Evolutionary conservation across 164 flowering plant genomes (phyloP), one percentile per base, ranked within the genome.

Genomic region (Tetrastigma voinierianum): DNA sequence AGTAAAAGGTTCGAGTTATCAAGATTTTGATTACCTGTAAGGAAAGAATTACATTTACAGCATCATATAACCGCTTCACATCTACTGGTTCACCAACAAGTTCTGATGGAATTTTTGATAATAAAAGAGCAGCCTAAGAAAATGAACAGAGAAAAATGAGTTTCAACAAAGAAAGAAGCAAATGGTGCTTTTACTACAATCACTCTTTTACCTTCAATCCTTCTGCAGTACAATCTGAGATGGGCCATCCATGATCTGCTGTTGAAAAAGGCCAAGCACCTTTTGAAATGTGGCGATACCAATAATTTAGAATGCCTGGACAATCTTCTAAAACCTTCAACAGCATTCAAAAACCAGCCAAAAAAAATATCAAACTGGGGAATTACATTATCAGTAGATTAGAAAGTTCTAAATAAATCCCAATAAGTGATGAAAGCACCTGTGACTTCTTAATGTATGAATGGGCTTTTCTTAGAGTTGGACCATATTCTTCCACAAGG

Each of bases 221-320:
- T 70, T 82, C 88, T 19, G 84, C 81, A 3, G 85, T 84, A 73
- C 86, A 80, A 47, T 84, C 88, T 10, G 88, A 82, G 25, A 82
- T 78, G 14, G 80, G 83, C 88, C 88, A 84, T 24, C 88, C 86
- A 54, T 84, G 85, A 70, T 84, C 88, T 11, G 75, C 81, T 23
- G 74, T 76, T 40, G 88, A 82, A 65, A 84, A 84, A 51, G 86
- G 83, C 86, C 86, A 84, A 17, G 85, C 79, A 46, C 86, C 88
- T 67, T 84, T 82, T 2, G 80, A 76, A 54, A 71, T 82, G 66
- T 82, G 88, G 56, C 88, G 82, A 55, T 80, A 82, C 85, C 83
- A 82, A 51, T 12, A 68, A 56, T 58, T 60, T 47, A 75, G 79
- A 64, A 80, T 70, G 21, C 83, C 84, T 4, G 77, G 64, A 56